These are phyloP conservation scores for Arthroderma sp. DNA, from an alignment of 2,329 filamentous ascomycete genomes.

Conservation along the genomic window DNA sequence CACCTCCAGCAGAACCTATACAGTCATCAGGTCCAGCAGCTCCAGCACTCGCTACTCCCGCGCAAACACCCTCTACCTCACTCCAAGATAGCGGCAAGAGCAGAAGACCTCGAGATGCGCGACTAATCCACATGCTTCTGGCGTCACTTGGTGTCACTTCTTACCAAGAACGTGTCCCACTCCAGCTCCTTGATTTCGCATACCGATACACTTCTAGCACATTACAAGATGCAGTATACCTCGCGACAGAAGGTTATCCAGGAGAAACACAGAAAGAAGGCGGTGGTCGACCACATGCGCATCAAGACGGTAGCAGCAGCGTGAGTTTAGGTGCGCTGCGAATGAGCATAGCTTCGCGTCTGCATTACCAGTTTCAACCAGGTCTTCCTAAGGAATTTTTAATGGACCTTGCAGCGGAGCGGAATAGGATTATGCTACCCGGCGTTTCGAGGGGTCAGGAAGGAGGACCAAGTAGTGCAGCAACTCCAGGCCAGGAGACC, in stretches of 20 bases:
- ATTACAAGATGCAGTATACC: conserved; percentile 41
- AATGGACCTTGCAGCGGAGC: conserved; percentile 44
- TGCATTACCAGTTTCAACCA: conserved; percentile 49
- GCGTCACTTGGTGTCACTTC: conserved; percentile 38
- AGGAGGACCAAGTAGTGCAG: conserved; percentile 24
- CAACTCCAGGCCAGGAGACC: conserved; percentile 21
- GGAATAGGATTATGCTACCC: conserved; percentile 43
- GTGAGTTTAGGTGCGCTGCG: conserved; percentile 48
- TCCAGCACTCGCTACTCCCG: conserved; percentile 19
- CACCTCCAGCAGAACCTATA: conserved; percentile 23
- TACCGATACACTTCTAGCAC: conserved; percentile 44
- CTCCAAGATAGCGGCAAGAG: conserved; percentile 37
- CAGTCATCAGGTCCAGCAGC: conserved; percentile 12
- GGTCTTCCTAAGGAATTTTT: conserved; percentile 51
- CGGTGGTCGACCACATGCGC: conserved; percentile 23
- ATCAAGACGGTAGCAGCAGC: conserved; percentile 25
- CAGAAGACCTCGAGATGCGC: conserved; percentile 39
- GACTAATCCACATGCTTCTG: conserved; percentile 41
- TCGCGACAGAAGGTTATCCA: conserved; percentile 40
- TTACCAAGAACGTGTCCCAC: conserved; percentile 42
- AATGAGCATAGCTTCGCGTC: conserved; percentile 48
- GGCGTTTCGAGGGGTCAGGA: conserved; percentile 39
- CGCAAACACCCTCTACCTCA: conserved; percentile 33
- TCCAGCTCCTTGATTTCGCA: conserved; percentile 42
- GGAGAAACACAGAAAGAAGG: conserved; percentile 24